phyloP scores from a whole-genome alignment of 2,329 filamentous ascomycete species.

The Canariomyces notabilis region DNA sequence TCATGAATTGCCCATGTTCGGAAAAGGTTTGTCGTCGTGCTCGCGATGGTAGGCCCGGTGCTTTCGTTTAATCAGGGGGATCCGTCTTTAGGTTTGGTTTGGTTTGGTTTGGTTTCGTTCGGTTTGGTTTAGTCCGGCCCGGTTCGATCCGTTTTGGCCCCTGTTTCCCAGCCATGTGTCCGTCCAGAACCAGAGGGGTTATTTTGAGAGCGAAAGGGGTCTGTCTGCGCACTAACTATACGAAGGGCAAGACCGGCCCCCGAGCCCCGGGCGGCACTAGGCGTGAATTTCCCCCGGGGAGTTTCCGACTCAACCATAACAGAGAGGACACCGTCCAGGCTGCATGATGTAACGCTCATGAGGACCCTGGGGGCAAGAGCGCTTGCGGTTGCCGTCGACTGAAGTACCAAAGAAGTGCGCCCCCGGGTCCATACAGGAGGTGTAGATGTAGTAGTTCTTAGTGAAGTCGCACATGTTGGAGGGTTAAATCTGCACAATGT shows the following conservation, averaged over 20 bases:
- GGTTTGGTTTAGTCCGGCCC: too few species aligned
- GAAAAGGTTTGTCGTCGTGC: too few species aligned
- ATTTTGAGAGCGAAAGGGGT: too few species aligned
- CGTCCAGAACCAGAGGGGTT: too few species aligned
- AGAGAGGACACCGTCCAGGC: slow-evolving; percentile 35
- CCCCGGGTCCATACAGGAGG: slow-evolving; percentile 62
- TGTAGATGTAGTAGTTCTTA: slow-evolving; percentile 75
- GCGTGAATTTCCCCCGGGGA: too few species aligned
- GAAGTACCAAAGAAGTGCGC: slow-evolving; percentile 67
- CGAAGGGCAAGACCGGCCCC: too few species aligned
- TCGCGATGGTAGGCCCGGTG: too few species aligned
- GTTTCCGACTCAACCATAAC: slow-evolving; percentile 37
- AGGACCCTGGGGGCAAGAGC: slow-evolving; percentile 57
- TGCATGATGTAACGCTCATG: slow-evolving; percentile 69
- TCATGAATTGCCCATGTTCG: too few species aligned
- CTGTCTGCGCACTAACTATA: too few species aligned
- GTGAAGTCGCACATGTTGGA: slow-evolving; percentile 56
- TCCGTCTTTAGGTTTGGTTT: neutral
- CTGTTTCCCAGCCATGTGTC: neutral
- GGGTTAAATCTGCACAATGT: neutral
- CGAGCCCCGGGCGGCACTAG: too few species aligned
- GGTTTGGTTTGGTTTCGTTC: too few species aligned
- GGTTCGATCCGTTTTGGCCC: neutral
- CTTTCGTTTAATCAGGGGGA: too few species aligned
- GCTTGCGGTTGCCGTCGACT: slow-evolving; percentile 58